Evolutionary conservation across 805 yeast genomes (phyloP).

Genomic region (Diddensiella transvaalensis): DNA sequence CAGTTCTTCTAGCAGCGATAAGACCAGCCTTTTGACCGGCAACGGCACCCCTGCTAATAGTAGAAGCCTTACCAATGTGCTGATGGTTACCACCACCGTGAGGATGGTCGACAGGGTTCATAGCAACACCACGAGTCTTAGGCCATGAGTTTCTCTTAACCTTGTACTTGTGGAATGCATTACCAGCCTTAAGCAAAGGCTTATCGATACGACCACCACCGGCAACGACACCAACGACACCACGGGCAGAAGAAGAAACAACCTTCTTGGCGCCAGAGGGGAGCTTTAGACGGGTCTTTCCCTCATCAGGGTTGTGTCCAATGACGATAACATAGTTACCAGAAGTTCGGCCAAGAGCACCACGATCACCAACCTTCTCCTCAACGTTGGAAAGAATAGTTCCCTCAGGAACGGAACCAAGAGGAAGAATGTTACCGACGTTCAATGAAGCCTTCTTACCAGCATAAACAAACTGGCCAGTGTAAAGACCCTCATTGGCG

Average conservation of each 20-base stretch:
- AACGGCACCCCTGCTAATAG: conserved; percentile 98
- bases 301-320: conserved; percentile 99
- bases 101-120: conserved; percentile 99
- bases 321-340: conserved; percentile 99
- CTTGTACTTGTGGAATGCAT: conserved; percentile 99
- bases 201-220: conserved; percentile 99
- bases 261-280: conserved; percentile 99
- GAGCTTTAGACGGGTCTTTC: conserved; percentile 98
- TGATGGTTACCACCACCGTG: conserved; percentile 99
- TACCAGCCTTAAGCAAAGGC: conserved; percentile 99
- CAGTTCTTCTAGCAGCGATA: conserved; percentile 99
- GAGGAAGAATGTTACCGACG: conserved; percentile 92
- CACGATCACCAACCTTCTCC: conserved; percentile 99
- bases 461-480: conserved; percentile 98
- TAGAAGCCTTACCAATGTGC: conserved; percentile 99
- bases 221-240: conserved; percentile 99
- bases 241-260: conserved; percentile 94
- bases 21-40: conserved; percentile 99
- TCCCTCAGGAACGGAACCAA: conserved; percentile 98
- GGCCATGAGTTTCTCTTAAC: conserved; percentile 99
- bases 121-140: conserved; percentile 99
- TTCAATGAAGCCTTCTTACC: conserved; percentile 98
- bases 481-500: conserved; percentile 99
- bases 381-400: conserved; percentile 97
- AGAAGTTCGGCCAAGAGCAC: conserved; percentile 99